These are phyloP conservation scores for Handroanthus guayacan DNA, from an alignment of 257 asterid species.

Conservation along the genomic window DNA sequence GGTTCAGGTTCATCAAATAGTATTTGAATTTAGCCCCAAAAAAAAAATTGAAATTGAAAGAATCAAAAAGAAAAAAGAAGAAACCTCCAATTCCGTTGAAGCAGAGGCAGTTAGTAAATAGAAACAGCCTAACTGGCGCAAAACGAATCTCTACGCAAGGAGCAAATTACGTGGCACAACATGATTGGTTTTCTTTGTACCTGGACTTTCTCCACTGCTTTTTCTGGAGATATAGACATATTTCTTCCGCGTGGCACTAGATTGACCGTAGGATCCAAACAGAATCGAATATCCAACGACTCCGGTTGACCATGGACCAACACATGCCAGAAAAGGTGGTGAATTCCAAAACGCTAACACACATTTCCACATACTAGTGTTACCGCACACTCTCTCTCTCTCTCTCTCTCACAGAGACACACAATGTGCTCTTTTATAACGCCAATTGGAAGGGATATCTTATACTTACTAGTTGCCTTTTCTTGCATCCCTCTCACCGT, in stretches of 20 bases:
- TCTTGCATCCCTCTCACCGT: conserved; percentile 23
- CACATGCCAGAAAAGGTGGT: conserved; percentile 23
- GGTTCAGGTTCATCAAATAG: no score
- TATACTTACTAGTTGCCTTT: background rate
- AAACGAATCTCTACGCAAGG: background rate
- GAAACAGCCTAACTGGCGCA: background rate
- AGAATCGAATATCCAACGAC: conserved; percentile 42
- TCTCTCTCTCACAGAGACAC: conserved; percentile 8
- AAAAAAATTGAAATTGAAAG: no score
- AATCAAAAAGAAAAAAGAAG: no score
- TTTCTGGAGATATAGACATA: background rate
- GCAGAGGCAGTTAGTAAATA: background rate
- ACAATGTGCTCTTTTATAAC: conserved; percentile 18
- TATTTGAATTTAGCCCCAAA: no score
- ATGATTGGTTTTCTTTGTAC: background rate
- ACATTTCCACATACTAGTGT: background rate
- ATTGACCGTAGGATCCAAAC: conserved; percentile 29
- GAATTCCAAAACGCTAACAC: conserved; percentile 2
- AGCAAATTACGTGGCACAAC: conserved; percentile 17
- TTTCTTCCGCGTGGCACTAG: background rate
- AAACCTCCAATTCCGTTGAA: conserved; percentile 2
- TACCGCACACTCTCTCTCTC: background rate
- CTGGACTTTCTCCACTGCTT: background rate
- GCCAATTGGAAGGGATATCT: conserved; percentile 14
- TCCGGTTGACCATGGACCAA: conserved; percentile 21